Evolutionary conservation across 2,329 filamentous ascomycete genomes (phyloP).

Genomic region (Polytolypa hystricis): DNA sequence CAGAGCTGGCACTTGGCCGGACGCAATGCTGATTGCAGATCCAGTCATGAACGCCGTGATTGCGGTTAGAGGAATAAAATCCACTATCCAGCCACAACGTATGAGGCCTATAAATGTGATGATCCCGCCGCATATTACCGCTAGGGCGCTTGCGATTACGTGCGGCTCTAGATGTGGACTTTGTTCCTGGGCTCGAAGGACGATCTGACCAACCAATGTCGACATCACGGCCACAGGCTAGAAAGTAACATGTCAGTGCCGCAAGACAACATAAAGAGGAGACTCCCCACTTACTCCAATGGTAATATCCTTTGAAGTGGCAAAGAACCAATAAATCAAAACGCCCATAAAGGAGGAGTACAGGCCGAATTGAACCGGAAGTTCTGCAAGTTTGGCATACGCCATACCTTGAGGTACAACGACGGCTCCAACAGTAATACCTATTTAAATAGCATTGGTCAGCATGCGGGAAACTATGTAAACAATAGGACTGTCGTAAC

Average conservation of each 20-base stretch:
- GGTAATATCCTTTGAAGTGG: constrained; percentile 96
- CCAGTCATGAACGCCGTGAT: constrained; percentile 97
- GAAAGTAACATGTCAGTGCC: constrained; percentile 9
- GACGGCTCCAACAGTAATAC: constrained; percentile 61
- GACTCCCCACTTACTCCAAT: constrained; percentile 59
- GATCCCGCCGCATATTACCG: constrained; percentile 66
- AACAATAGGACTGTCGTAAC: constrained; percentile 19
- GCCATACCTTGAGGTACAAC: constrained; percentile 97
- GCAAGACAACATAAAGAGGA: constrained; percentile 3
- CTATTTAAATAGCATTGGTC: constrained; percentile 25
- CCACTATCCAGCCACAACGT: constrained; percentile 79
- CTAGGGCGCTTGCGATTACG: constrained; percentile 65
- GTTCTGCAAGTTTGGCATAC: constrained; percentile 71
- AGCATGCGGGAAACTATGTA: constrained; percentile 5
- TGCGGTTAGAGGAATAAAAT: constrained; percentile 80
- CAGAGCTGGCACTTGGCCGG: constrained; percentile 70
- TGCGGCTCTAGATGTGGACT: constrained; percentile 47
- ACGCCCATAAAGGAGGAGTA: constrained; percentile 97
- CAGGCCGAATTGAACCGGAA: constrained; percentile 74
- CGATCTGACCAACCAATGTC: constrained; percentile 73
- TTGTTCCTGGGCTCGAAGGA: constrained; percentile 49
- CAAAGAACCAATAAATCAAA: constrained; percentile 92
- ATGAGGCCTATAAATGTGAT: constrained; percentile 68
- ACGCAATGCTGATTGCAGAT: constrained; percentile 77
- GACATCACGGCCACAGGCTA: constrained; percentile 93